Evolutionary conservation across 2,329 filamentous ascomycete species (phyloP), one percentile per base, ranked within the genome.

Genomic region (Colletotrichum cereale): DNA sequence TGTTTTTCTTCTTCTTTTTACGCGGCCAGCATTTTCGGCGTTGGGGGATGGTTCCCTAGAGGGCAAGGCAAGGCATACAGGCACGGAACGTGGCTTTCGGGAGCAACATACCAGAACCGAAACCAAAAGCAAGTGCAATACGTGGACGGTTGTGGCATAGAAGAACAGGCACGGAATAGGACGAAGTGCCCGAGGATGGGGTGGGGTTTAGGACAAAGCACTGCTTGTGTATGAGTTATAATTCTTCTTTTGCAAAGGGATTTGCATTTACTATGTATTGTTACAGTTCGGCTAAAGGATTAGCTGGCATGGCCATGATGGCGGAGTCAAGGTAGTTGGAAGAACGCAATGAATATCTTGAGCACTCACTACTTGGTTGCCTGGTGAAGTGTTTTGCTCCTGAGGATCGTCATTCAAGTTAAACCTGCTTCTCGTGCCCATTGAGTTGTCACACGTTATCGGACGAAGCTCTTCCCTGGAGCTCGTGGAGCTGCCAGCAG

Each of bases 181-280:
- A 66, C 55, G 55, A 61, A 50, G 58, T 72, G 71, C 52, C 62
- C 40, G 42, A 21, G 31, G 57, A 10, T n/a, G 47, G 29, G n/a
- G 62, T n/a, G 48, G 10, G 31, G 47, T 65, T 70, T 50, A 56
- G 66, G 69, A 68, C 66, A 53, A 56, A 53, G 62, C 36, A 66
- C 48, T 29, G 66, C 67, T 71, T 71, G 66, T 72, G 66, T 72
- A 71, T 66, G 70, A 72, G 61, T 72, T 71, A 66, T 72, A 71
- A 71, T 72, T 71, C 50, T 66, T 65, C 61, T 70, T 65, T 50
- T 60, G 66, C 70, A 71, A 72, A 71, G 66, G 66, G 55, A 72
- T 71, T 70, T 72, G 70, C 70, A 72, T 71, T 62, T 72, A 47
- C 62, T 72, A 72, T 72, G 70, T 72, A 70, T 62, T 66, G 67